Conservation (phyloP, 768 basidiomycete species). For the Boletus fagicola region DNA sequence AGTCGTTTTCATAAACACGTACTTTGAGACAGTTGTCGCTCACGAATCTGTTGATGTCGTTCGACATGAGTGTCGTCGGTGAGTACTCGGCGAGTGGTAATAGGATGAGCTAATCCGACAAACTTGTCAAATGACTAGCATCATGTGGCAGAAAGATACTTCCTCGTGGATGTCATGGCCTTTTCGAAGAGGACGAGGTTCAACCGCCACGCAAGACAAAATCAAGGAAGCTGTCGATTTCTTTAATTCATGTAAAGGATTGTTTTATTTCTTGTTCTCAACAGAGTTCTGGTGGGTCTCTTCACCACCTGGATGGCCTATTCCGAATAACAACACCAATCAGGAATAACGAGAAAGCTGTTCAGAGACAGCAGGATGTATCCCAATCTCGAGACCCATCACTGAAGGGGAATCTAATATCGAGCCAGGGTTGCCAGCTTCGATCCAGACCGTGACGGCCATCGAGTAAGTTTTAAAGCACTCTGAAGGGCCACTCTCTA, state of each 20-base stretch:
- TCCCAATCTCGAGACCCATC: not conserved
- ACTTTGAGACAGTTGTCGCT: slow-evolving; percentile 77
- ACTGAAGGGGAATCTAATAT: not conserved
- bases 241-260: not conserved
- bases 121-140: not conserved
- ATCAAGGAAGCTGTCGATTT: slow-evolving; percentile 2
- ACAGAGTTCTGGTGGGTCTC: slow-evolving; percentile 4
- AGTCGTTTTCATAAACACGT: slow-evolving; percentile 22
- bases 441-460: not conserved
- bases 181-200: not conserved
- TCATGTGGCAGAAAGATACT: not conserved
- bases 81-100: not conserved
- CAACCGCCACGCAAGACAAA: not conserved
- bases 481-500: not conserved
- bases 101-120: not conserved
- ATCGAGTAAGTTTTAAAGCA: not conserved
- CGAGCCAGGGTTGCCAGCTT: no score
- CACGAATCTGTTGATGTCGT: slow-evolving; percentile 66
- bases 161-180: not conserved
- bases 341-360: slow-evolving; percentile 1
- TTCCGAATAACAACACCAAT: not conserved
- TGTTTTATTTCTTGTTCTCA: slow-evolving; percentile 1
- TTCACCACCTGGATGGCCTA: not conserved
- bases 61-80: slow-evolving; percentile 47
- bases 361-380: not conserved